phyloP scores from a whole-genome alignment of 2,329 filamentous ascomycete species.

The Microcera coccophila region DNA sequence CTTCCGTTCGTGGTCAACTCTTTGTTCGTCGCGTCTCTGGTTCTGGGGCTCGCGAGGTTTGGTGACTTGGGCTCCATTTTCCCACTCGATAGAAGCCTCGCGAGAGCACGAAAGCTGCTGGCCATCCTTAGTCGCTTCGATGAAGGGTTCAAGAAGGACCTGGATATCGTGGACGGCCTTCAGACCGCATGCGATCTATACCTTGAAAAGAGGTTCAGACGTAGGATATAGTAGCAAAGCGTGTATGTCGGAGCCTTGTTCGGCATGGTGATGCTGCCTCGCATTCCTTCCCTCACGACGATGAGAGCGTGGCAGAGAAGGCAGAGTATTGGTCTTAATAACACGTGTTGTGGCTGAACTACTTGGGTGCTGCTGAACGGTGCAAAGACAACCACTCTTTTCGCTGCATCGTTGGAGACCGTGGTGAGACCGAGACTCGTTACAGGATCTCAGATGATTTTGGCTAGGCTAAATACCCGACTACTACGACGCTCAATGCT shows the following conservation, averaged over 20 bases:
- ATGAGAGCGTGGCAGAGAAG: too few species aligned
- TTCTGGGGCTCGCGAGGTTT: constrained; percentile 43
- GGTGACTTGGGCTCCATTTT: constrained; percentile 39
- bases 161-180: constrained; percentile 22
- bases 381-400: too few species aligned
- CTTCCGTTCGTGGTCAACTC: constrained; percentile 45
- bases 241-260: constrained; percentile 23
- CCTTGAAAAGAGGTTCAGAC: constrained; percentile 18
- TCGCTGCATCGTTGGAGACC: too few species aligned
- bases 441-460: too few species aligned
- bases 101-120: constrained; percentile 21
- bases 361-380: too few species aligned
- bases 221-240: constrained; percentile 22
- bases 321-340: too few species aligned
- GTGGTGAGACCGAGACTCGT: too few species aligned
- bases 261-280: too few species aligned
- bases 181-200: constrained; percentile 22
- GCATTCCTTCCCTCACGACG: too few species aligned
- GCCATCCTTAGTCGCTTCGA: constrained; percentile 18
- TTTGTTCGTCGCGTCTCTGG: constrained; percentile 42
- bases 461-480: too few species aligned
- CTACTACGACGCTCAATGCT: too few species aligned
- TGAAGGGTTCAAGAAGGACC: constrained; percentile 20
- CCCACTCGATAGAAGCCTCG: constrained; percentile 27
- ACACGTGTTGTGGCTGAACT: too few species aligned